Evolutionary conservation across 2,329 filamentous ascomycete genomes (phyloP).

Genomic region (Tolypocladium tropicale): DNA sequence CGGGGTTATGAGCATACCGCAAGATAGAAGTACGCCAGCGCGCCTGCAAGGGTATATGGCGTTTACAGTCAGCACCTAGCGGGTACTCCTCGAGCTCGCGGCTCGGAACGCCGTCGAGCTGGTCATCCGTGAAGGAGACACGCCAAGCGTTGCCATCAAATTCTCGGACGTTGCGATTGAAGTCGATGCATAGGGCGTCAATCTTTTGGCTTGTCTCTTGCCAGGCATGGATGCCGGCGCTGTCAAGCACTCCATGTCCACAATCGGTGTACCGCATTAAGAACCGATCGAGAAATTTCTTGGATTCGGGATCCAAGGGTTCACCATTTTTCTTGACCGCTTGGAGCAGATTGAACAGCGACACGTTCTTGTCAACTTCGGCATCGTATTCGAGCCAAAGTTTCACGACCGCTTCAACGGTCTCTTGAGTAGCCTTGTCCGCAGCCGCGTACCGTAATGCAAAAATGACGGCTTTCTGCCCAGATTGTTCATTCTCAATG

Average conservation of each 20-base stretch:
- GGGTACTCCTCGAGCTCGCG: background rate
- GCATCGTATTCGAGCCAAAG: background rate
- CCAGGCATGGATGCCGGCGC: background rate
- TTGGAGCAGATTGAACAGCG: background rate
- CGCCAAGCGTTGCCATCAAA: background rate
- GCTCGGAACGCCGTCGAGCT: background rate
- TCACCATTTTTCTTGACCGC: background rate
- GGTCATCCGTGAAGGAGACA: background rate
- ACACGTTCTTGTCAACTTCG: background rate
- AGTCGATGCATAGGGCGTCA: background rate
- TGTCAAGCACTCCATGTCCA: background rate
- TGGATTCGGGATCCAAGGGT: background rate
- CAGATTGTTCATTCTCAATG: background rate
- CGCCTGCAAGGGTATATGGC: too few species aligned
- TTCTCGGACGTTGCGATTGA: background rate
- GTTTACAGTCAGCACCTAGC: background rate
- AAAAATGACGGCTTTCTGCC: background rate
- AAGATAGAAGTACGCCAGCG: background rate
- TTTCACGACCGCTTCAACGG: background rate
- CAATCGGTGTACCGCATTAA: background rate
- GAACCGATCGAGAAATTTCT: background rate
- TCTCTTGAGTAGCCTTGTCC: too few species aligned
- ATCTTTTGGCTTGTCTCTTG: background rate
- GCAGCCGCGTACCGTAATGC: background rate
- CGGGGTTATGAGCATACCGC: background rate